Base-by-base conservation (phyloP, 208 protist species). In the Trichomonas gallinae region DNA sequence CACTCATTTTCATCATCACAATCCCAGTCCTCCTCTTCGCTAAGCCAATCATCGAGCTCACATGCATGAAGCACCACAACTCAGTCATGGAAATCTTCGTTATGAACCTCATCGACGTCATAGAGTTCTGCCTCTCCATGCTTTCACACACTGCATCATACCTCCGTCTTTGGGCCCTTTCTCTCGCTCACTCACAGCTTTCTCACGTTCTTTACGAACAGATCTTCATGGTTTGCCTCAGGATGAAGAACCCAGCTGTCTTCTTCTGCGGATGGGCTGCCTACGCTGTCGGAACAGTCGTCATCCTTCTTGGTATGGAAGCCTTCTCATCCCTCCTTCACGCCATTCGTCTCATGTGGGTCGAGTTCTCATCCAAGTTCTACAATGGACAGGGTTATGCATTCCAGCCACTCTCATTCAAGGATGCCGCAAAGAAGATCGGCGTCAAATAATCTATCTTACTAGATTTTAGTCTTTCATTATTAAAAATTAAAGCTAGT, bases 131-230 rank as follows among this genome's bases (percentile, higher is more conserved):
- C 49, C 98, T 99, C 0, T 99, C 99, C 38, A 98, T 98, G 97
- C 98, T 99, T 85, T 99, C 99, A 13, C 99, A 99, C 98, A 99
- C 99, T 38, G 99, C 99, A 10, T 99, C 99, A 21, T 99, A 99
- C 97, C 98, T 99, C 11, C 98, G 99, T 98, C 98, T 99, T n/a
- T 99, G 99, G 99, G 99, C 99, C 34, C 98, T 99, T 15, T 99
- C 99, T 2, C 98, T 99, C 9, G 99, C 99, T 26, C 99, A 99
- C 98, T 99, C 99, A 21, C 89, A 97, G 31, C 83, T 97, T n/a
- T 93, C 97, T 6, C 46, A 96, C 44, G 97, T 97, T 48, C 81
- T 97, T 93, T 97, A 85, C 36, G 96, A 97, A 0, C 36, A 96
- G 49, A 40, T 96, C 9, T 93, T 97, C 21, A 46, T 91, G 1